Evolutionary conservation across 1,139 yeast genomes (phyloP).

Genomic region (Candida sojae): DNA sequence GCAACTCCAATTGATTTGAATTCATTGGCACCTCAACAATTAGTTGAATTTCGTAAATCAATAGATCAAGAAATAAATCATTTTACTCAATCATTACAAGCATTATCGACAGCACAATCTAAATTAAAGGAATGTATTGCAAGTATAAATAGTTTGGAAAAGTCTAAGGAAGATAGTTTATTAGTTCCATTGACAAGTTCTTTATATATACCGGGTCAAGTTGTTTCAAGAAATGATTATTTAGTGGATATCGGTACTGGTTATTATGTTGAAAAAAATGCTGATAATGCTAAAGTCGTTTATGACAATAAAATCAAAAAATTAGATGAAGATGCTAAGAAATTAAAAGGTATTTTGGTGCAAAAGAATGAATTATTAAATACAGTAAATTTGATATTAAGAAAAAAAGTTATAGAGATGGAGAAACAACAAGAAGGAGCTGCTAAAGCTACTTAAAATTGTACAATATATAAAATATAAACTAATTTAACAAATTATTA

Average conservation of each 20-base stretch:
- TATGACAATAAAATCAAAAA: constrained; percentile 75
- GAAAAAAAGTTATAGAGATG: constrained; percentile 44
- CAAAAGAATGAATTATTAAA: constrained; percentile 60
- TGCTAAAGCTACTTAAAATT: background rate
- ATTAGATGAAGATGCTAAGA: constrained; percentile 69
- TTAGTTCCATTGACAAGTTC: constrained; percentile 90
- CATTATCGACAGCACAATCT: constrained; percentile 78
- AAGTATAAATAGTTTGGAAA: constrained; percentile 62
- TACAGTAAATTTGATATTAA: constrained; percentile 53
- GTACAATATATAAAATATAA: background rate
- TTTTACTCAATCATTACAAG: constrained; percentile 79
- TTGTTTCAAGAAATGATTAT: constrained; percentile 62
- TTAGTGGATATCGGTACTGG: constrained; percentile 97
- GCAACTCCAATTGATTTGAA: constrained; percentile 55
- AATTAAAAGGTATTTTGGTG: constrained; percentile 71
- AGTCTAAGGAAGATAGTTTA: constrained; percentile 45
- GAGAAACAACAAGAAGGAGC: constrained; percentile 32
- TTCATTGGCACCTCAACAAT: constrained; percentile 77
- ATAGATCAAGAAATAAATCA: constrained; percentile 86
- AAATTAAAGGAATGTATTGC: constrained; percentile 81
- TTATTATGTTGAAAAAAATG: constrained; percentile 81
- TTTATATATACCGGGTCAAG: constrained; percentile 83
- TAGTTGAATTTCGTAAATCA: constrained; percentile 79
- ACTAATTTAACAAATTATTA: background rate
- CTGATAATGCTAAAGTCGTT: constrained; percentile 68